Base-by-base conservation (phyloP, 2,329 filamentous ascomycete species). In the Colletotrichum gigasporum region DNA sequence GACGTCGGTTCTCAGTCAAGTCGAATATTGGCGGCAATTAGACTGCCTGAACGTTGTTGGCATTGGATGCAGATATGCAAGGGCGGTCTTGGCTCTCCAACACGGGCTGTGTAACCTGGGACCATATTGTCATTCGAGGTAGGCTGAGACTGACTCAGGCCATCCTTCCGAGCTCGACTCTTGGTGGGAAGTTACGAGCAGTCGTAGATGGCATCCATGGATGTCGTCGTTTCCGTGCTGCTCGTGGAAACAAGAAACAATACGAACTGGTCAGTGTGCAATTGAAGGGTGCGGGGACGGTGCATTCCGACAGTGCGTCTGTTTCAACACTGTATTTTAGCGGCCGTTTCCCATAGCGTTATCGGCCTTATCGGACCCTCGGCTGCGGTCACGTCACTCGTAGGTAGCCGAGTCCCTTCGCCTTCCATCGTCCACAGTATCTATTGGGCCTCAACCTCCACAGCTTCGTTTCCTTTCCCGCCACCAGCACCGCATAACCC, bases 341-440 rank as follows among this genome's bases (percentile, higher is more conserved):
- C 16, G 18, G 56, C 56, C 57, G 61, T 62, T 62, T 55, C 48
- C 20, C 24, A n/a, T n/a, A 37, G 32, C 57, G 48, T 55, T 62
- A 55, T 65, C 62, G 48, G 42, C 48, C n/a, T 55, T 55, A 65
- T 65, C 62, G 57, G 35, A 51, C 62, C 62, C 62, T 62, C 62
- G 62, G 50, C 42, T 61, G 26, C 14, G 50, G 41, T 54, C 56
- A 64, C 61, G 56, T 64, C 61, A 64, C 56, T 48, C 5, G 45
- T 30, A 30, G 20, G 16, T 42, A 48, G 48, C 55, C 39, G 54
- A 39, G n/a, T 32, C n/a, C 45, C 45, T 51, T 28, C 45, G 37
- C 24, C 18, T 41, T 16, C 22, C 32, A 30, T 26, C 7, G 18
- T 12, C 18, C 16, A 10, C 44, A 11, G 18, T 28, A 34, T 18